Evolutionary conservation across 2,329 filamentous ascomycete species (phyloP), one percentile per base, ranked within the genome.

Genomic region (Teratosphaeria zuluensis): DNA sequence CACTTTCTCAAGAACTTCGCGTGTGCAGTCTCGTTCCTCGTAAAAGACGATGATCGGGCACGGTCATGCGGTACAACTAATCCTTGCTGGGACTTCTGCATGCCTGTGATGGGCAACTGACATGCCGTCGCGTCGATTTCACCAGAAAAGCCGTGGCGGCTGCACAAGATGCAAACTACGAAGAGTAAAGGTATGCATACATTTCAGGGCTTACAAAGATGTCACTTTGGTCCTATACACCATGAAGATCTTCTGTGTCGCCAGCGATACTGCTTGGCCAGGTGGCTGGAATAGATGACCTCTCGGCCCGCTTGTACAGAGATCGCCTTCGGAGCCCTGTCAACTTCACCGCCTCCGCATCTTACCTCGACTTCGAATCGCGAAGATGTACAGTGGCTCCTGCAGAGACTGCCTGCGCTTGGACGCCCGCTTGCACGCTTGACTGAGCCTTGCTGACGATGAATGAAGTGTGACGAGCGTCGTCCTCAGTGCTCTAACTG

Each of bases 81-180:
- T 48, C 42, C 16, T 48, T 48, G 6, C n/a, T n/a, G 16, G n/a
- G 42, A 48, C 3, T 9, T 48, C 19, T 21, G 42, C 42, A 8
- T 48, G 42, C 16, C 42, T 8, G 33, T 48, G 42, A 19, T 21
- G 19, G 42, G 42, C 19, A 48, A 21, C 21, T 48, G 42, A 21
- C 24, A 69, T 69, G 67, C 66, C 68, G 6, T 66, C 64, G 31
- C 64, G 67, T 35, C 54, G 66, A 21, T 67, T 67, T 42, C 68
- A 70, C 59, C 62, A 62, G 12, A 70, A 70, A 53, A 66, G 64
- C 19, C 62, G 65, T 9, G 61, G 61, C 2, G 68, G 67, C 11
- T 68, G 68, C 53, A 48, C 54, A 6, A 55, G 63, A 28, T 70
- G 68, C 61, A 70, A 70, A 60, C 58, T 59, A 5, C 56, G 67